Evolutionary conservation across 2,329 filamentous ascomycete species (phyloP).

Genomic region (Diplodia intermedia): DNA sequence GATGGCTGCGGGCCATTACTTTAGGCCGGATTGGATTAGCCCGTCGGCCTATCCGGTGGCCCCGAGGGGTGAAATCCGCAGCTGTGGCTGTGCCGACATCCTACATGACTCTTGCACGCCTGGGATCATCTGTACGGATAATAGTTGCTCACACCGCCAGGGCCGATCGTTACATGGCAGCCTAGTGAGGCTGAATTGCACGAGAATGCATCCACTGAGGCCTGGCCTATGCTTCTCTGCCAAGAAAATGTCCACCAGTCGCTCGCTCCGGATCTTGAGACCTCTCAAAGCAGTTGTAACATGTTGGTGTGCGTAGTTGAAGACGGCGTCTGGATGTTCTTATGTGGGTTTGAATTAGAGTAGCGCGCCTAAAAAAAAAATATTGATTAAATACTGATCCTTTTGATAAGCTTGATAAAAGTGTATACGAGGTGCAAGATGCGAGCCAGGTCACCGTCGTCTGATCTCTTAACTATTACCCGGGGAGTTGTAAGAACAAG

Average conservation of each 20-base stretch:
- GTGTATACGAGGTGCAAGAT: too few species aligned
- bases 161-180: background rate
- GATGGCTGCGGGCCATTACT: background rate
- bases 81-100: conserved; percentile 7
- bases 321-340: too few species aligned
- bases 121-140: background rate
- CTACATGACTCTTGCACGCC: background rate
- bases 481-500: background rate
- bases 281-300: too few species aligned
- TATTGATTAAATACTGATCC: background rate
- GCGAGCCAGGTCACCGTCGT: too few species aligned
- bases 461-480: background rate
- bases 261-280: background rate
- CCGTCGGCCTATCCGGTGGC: background rate
- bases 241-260: background rate
- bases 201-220: background rate
- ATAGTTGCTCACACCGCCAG: conserved; percentile 8
- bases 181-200: background rate
- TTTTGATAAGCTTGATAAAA: background rate
- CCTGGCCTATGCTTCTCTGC: background rate
- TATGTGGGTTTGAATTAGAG: too few species aligned
- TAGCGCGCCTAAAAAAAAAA: background rate
- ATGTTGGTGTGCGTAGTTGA: too few species aligned
- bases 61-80: too few species aligned
- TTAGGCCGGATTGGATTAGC: background rate